Conservation (phyloP, 2,329 filamentous ascomycete species). For the Sporothrix mexicana region DNA sequence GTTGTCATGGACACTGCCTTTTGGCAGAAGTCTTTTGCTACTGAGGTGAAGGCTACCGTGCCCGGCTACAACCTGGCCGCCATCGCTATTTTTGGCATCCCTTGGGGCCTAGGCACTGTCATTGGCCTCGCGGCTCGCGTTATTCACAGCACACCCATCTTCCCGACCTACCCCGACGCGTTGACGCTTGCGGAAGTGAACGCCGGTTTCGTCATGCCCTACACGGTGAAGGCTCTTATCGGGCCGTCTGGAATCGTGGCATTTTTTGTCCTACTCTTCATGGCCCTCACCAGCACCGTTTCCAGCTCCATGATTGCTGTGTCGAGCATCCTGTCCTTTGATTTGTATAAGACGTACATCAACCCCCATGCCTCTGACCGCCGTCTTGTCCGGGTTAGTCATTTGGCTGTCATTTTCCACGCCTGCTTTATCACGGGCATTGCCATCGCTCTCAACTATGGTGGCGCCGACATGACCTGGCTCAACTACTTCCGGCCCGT, state of each 20-base stretch:
- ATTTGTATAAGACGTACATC: constrained; percentile 49
- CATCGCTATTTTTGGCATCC: constrained; percentile 48
- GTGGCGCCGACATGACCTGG: constrained; percentile 48
- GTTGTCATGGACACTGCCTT: constrained; percentile 60
- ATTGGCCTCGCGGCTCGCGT: constrained; percentile 46
- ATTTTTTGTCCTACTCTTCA: constrained; percentile 52
- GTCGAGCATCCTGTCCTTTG: constrained; percentile 48
- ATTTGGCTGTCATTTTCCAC: constrained; percentile 45
- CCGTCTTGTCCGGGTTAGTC: constrained; percentile 43
- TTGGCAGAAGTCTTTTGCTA: constrained; percentile 57
- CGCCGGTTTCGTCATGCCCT: constrained; percentile 44
- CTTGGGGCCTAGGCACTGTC: constrained; percentile 46
- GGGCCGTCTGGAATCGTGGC: constrained; percentile 45
- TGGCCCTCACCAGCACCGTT: constrained; percentile 54
- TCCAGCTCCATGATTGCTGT: constrained; percentile 52
- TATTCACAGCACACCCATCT: constrained; percentile 40
- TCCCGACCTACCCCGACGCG: constrained; percentile 44
- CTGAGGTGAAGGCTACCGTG: constrained; percentile 48
- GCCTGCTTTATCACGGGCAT: constrained; percentile 45
- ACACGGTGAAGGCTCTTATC: constrained; percentile 45
- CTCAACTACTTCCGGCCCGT: constrained; percentile 43
- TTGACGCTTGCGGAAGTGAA: constrained; percentile 42
- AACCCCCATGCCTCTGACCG: constrained; percentile 40
- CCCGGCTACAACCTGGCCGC: constrained; percentile 45
- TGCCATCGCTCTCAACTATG: constrained; percentile 47